Conservation (phyloP, 345 rosid species). For the Eucalyptus caleyi region DNA sequence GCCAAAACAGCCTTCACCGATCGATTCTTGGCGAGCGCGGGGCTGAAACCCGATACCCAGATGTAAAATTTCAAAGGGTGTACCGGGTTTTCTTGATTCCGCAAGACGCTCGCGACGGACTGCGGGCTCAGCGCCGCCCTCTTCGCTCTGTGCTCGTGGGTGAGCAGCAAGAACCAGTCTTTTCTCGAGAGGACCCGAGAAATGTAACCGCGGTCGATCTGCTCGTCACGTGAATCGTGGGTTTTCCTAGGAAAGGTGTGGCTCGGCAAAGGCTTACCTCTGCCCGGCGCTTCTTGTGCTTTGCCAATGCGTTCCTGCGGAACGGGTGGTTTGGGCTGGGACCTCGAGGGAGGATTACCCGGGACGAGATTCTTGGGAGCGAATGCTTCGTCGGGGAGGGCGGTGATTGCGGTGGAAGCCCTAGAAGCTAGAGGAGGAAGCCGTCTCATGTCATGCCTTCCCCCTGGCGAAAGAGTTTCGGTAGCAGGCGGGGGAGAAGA, state of each 20-base stretch:
- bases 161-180: conserved; percentile 67
- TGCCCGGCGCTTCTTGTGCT: background rate
- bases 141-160: conserved; percentile 43
- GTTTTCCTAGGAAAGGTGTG: background rate
- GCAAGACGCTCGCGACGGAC: conserved; percentile 49
- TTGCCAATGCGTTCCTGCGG: background rate
- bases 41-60: conserved; percentile 59
- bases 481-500: background rate
- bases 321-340: background rate
- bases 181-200: conserved; percentile 46
- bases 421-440: conserved; percentile 37
- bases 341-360: background rate
- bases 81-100: conserved; percentile 67
- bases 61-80: conserved; percentile 48
- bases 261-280: background rate
- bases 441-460: conserved; percentile 33
- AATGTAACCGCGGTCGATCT: conserved; percentile 33
- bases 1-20: conserved; percentile 41
- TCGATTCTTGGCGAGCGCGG: conserved; percentile 33
- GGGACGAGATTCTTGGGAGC: background rate
- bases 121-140: conserved; percentile 40
- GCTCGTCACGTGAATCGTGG: background rate
- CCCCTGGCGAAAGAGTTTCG: background rate
- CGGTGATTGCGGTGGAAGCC: conserved; percentile 14
- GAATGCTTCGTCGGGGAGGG: background rate